Conservation (phyloP, 2,329 filamentous ascomycete species). For the Colletotrichum liaoningense region DNA sequence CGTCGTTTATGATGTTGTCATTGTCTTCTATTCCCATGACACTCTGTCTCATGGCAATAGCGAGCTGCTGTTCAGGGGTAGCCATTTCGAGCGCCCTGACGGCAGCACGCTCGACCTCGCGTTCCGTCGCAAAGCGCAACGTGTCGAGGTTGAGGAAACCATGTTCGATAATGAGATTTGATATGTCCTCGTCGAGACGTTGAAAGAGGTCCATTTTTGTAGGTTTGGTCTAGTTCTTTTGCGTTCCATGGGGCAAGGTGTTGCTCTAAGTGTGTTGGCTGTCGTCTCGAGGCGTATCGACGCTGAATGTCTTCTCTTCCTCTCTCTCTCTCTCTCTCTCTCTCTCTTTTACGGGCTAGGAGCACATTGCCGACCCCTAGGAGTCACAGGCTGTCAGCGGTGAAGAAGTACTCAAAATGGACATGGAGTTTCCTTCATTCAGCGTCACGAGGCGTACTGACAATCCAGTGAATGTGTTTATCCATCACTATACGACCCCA, state of each 20-base stretch:
- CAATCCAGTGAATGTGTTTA: neutral
- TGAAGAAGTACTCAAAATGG: neutral
- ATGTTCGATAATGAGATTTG: conserved; percentile 22
- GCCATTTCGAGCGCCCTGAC: conserved; percentile 17
- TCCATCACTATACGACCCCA: neutral
- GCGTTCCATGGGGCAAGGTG: neutral
- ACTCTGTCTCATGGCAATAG: conserved; percentile 24
- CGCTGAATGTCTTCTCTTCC: too few relatives aligned
- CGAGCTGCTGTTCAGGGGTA: conserved; percentile 13
- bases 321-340: neutral
- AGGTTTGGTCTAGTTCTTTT: neutral
- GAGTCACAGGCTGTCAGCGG: neutral
- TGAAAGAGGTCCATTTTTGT: conserved; percentile 30
- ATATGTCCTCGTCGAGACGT: conserved; percentile 23
- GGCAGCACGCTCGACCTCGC: conserved; percentile 23
- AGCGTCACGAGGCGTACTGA: neutral
- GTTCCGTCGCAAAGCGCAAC: neutral
- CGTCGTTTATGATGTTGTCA: too few relatives aligned
- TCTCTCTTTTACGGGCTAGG: neutral
- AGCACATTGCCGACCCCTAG: neutral
- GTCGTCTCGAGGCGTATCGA: neutral
- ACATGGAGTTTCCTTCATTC: neutral
- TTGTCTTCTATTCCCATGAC: too few relatives aligned
- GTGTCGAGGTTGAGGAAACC: conserved; percentile 22
- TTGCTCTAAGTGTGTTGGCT: too few relatives aligned